Percentiles rank a stretch among this genome's conserved stretches.
These are phyloP conservation scores for Starmerella floricola DNA, from an alignment of 805 yeast species.

Conservation along the genomic window DNA sequence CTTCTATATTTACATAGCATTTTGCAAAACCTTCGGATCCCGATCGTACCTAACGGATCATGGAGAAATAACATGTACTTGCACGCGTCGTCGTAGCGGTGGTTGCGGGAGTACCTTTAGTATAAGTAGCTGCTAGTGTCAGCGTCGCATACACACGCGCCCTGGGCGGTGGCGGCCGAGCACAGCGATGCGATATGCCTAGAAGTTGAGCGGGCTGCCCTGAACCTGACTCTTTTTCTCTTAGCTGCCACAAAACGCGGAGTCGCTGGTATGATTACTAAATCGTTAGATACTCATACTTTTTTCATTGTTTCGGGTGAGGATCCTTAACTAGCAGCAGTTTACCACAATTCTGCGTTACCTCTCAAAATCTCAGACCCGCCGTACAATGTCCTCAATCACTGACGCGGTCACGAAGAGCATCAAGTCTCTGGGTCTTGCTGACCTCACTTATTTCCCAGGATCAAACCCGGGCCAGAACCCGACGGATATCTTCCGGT, in stretches of 20 bases:
- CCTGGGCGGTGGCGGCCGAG: no score
- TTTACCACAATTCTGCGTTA: conserved; percentile 1
- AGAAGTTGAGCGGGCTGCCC: no score
- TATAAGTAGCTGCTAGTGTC: no score
- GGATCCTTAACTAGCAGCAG: not conserved
- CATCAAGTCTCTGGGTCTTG: conserved; percentile 21
- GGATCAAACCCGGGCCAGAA: conserved; percentile 68
- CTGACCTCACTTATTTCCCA: conserved; percentile 20
- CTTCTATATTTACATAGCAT: no score
- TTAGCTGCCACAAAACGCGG: not conserved
- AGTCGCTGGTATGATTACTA: not conserved
- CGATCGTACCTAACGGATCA: no score
- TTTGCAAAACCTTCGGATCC: no score
- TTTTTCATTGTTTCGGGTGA: not conserved
- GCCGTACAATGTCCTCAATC: conserved; percentile 16
- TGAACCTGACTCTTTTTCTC: not conserved
- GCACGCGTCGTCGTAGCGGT: no score
- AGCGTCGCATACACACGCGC: no score
- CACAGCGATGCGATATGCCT: no score
- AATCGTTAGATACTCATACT: no score
- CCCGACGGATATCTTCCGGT: conserved; percentile 78
- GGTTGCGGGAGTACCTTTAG: no score
- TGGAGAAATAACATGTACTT: no score
- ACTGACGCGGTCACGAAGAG: conserved; percentile 16
- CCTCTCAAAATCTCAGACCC: not conserved